phyloP scores from a whole-genome alignment of 2,329 filamentous ascomycete species.

The Alternaria solani region DNA sequence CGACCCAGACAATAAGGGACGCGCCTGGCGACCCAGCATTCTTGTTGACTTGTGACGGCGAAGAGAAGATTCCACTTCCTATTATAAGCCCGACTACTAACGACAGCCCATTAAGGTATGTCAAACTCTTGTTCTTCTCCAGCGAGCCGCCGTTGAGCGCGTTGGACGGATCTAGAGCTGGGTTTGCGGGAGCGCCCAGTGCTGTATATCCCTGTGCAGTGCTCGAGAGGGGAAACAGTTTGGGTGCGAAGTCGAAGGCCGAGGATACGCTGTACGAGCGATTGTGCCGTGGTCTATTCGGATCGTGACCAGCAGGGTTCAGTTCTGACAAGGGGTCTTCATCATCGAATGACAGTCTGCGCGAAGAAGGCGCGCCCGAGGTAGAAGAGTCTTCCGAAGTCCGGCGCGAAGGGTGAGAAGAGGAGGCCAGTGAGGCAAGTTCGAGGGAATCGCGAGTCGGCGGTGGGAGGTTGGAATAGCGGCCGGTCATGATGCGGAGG shows the following conservation, averaged over 20 bases:
- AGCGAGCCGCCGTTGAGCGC: constrained; percentile 77
- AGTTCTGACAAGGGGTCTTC: constrained; percentile 75
- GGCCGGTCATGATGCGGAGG: constrained; percentile 46
- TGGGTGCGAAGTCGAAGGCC: constrained; percentile 93
- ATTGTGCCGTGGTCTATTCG: constrained; percentile 54
- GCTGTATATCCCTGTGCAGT: constrained; percentile 81
- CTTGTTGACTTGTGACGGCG: constrained; percentile 88
- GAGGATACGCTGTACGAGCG: constrained; percentile 91
- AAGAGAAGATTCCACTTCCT: constrained; percentile 95
- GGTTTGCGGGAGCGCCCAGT: constrained; percentile 76
- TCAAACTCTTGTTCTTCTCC: constrained; percentile 95
- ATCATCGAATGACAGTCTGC: constrained; percentile 85
- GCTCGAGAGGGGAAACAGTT: constrained; percentile 89
- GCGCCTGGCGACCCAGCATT: constrained; percentile 93
- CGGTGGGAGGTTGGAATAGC: constrained; percentile 47
- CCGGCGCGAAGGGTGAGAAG: constrained; percentile 71
- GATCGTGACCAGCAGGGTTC: constrained; percentile 62
- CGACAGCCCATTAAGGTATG: constrained; percentile 91
- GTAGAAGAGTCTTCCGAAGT: constrained; percentile 76
- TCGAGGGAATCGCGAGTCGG: constrained; percentile 88
- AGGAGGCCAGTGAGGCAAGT: constrained; percentile 91
- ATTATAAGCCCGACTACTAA: constrained; percentile 94
- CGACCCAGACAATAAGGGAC: constrained; percentile 86
- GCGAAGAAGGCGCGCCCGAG: constrained; percentile 91
- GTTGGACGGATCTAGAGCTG: constrained; percentile 61